Evolutionary conservation across 1,284 basidiomycete genomes (phyloP), one percentile per base, ranked within the genome.

Genomic region (Microbotryum lychnidis-dioicae): DNA sequence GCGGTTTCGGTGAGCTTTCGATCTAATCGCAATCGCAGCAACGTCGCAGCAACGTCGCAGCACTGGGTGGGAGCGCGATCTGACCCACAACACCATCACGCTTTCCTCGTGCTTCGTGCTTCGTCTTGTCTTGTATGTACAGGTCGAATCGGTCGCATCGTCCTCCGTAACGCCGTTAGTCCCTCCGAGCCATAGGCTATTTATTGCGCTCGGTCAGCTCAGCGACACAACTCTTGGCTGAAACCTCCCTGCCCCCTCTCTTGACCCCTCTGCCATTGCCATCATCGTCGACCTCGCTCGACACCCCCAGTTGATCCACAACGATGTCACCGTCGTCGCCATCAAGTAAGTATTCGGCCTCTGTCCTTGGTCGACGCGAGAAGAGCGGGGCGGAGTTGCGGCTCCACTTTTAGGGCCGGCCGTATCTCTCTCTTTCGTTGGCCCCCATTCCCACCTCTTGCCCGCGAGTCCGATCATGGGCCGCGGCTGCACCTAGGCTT

Each of bases 91-190:
- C 21, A 29, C 31, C 21, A 47, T n/a, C 14, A 52, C 25, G 49
- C 56, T 46, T 9, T 55, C 57, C 25, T 20, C n/a, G 37, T 16
- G 27, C 33, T 52, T 7, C 18, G 37, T 16, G 27, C 33, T 52
- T 7, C 14, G 9, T 23, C n/a, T 33, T 47, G 27, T 42, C 12
- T 16, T 56, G n/a, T 20, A 27, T 45, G 8, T 31, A 33, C 66
- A 91, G 91, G 92, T 81, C 91, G 92, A 82, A 96, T 96, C 75
- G 92, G 93, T 77, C 91, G 92, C 79, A 96, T 98, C 76, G 96
- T 98, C 71, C 82, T 90, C 79, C 88, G 94, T 75, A 97, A 97
- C 82, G 91, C 91, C 61, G 81, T 56, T 14, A 47, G 54, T 50
- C 37, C 37, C 16, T 50, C 45, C 9, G 21, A 7, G 21, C 65